Evolutionary conservation across 176 grass and related monocot species (phyloP).

Genomic region (Triticum turgidum): DNA sequence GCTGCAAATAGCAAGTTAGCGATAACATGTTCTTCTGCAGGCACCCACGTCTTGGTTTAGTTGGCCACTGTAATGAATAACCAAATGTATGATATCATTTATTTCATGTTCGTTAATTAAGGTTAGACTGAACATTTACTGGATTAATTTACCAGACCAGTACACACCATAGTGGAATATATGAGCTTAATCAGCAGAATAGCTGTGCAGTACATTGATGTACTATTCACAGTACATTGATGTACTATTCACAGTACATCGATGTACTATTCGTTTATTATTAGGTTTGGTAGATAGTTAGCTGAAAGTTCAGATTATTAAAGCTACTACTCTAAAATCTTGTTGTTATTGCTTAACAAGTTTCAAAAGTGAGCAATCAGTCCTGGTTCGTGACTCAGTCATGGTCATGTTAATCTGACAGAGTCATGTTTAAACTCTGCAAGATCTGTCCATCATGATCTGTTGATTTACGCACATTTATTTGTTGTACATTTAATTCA

Average conservation of each 20-base stretch:
- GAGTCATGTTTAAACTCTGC: background rate
- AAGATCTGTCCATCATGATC: no score
- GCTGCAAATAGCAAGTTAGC: background rate
- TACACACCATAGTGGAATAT: slow-evolving; percentile 8
- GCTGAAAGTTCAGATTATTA: background rate
- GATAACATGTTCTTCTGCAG: background rate
- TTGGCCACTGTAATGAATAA: slow-evolving; percentile 14
- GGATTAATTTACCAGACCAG: background rate
- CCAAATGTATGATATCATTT: background rate
- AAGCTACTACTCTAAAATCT: slow-evolving; percentile 5
- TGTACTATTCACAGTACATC: background rate
- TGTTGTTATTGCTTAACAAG: background rate
- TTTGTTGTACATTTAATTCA: no score
- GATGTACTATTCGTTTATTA: background rate
- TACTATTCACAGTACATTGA: background rate
- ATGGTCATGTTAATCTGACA: background rate
- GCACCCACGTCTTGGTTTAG: background rate
- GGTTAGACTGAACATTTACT: background rate
- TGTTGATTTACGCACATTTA: no score
- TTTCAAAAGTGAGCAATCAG: slow-evolving; percentile 4
- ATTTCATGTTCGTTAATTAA: slow-evolving; percentile 1
- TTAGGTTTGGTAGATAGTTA: background rate
- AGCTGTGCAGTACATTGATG: background rate
- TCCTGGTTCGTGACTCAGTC: background rate
- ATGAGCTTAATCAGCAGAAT: background rate